Conservation (phyloP, 225 moss, liverwort and hornwort genomes). For the Pseudoscleropodium purum region DNA sequence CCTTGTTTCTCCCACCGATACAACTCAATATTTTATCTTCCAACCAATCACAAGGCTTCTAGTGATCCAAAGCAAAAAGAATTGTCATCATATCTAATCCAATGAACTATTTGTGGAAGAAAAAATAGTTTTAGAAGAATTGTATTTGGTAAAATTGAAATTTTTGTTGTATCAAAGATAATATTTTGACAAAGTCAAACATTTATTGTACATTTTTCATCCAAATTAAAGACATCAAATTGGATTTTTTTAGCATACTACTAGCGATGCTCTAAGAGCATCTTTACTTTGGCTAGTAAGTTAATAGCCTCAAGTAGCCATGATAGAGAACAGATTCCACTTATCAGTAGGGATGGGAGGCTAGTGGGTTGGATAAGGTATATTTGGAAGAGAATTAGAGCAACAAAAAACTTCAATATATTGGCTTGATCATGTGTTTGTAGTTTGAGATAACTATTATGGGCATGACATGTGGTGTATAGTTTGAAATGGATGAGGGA, state of each 20-base stretch:
- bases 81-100: background rate
- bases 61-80: background rate
- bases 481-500: too few species aligned
- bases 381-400: too few species aligned
- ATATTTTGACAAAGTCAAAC: background rate
- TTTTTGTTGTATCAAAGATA: background rate
- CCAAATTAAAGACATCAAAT: rapidly evolving
- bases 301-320: too few species aligned
- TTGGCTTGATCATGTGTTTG: too few species aligned
- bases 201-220: background rate
- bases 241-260: background rate
- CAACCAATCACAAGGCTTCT: background rate
- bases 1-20: rapidly evolving
- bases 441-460: too few species aligned
- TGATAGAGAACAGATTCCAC: too few species aligned
- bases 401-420: too few species aligned
- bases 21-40: background rate
- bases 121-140: background rate
- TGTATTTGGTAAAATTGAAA: background rate
- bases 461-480: too few species aligned
- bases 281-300: too few species aligned
- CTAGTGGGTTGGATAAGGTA: too few species aligned
- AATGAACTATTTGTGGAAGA: background rate
- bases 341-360: too few species aligned
- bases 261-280: too few species aligned